phyloP scores from a whole-genome alignment of 2,329 filamentous ascomycete genomes.

The Cladosporium sp. region DNA sequence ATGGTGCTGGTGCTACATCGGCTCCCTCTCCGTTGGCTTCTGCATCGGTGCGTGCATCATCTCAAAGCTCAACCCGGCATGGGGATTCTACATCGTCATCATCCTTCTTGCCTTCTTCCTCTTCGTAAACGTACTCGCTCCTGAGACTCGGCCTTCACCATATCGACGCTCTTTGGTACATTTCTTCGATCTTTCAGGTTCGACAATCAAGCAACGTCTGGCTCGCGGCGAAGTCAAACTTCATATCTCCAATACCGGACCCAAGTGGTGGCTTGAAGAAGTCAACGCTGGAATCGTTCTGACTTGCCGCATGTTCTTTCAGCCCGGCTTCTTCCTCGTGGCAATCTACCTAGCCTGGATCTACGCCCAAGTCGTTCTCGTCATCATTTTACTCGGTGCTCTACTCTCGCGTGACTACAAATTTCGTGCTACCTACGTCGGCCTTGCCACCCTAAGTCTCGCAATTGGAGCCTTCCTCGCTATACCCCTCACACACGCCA shows the following conservation, averaged over 20 bases:
- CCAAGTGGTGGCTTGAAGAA: constrained; percentile 76
- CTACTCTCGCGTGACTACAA: constrained; percentile 69
- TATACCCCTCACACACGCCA: constrained; percentile 72
- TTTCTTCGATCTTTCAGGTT: constrained; percentile 51
- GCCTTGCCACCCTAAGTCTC: constrained; percentile 64
- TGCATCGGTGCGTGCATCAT: constrained; percentile 70
- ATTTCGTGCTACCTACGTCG: constrained; percentile 64
- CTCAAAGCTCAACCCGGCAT: constrained; percentile 62
- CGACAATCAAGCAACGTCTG: constrained; percentile 54
- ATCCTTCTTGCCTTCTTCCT: constrained; percentile 65
- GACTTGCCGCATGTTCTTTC: constrained; percentile 68
- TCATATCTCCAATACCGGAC: constrained; percentile 70
- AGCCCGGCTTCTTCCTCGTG: constrained; percentile 72
- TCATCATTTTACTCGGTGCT: constrained; percentile 70
- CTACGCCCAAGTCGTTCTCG: constrained; percentile 71
- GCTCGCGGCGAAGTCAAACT: constrained; percentile 75
- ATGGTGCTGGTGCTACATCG: constrained; percentile 77
- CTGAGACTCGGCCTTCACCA: constrained; percentile 69
- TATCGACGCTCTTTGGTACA: constrained; percentile 69
- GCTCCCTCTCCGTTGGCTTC: constrained; percentile 71
- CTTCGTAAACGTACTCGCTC: constrained; percentile 68
- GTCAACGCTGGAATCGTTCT: constrained; percentile 69
- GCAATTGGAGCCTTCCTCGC: constrained; percentile 69
- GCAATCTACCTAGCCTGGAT: constrained; percentile 76
- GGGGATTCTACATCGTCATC: constrained; percentile 75